Conservation (phyloP, 495 filamentous ascomycete genomes). For the Niebla homalea region DNA sequence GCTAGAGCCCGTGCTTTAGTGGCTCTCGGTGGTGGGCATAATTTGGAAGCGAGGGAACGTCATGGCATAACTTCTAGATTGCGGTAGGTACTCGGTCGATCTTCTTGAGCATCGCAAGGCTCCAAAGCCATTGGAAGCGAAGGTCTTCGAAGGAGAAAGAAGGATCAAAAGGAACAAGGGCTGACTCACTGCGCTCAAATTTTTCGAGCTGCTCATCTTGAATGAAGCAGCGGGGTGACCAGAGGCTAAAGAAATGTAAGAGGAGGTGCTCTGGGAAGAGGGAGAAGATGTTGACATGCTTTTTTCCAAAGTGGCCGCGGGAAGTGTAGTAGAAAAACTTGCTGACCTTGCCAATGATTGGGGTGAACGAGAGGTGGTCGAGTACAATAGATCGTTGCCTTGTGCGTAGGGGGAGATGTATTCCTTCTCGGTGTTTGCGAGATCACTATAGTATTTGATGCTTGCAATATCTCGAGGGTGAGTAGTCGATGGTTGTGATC, state of each 20-base stretch:
- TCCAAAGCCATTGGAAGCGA: too few relatives aligned
- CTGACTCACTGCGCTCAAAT: conserved; percentile 15
- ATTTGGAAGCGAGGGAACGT: conserved; percentile 4
- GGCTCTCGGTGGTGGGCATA: neutral
- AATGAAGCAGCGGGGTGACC: conserved; percentile 5
- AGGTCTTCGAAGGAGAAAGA: neutral
- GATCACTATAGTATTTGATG: conserved; percentile 6
- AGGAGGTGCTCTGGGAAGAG: conserved; percentile 6
- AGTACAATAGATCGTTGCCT: neutral
- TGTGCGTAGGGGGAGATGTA: conserved; percentile 17
- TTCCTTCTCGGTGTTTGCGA: conserved; percentile 4
- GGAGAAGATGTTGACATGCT: conserved; percentile 14
- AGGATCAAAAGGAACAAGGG: neutral
- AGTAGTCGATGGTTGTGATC: neutral
- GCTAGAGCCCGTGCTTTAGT: neutral
- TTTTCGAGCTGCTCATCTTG: conserved; percentile 13
- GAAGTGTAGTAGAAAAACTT: conserved; percentile 4
- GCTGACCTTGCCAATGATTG: neutral
- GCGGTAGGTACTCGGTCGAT: neutral
- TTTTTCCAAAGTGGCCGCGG: neutral
- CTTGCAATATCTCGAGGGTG: conserved; percentile 1
- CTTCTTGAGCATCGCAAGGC: neutral
- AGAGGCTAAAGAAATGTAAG: conserved; percentile 9
- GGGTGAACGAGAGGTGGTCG: conserved; percentile 2
- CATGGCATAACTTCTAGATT: neutral